phyloP scores from a whole-genome alignment of 129 eudicot species.

The Artemisia argyi region DNA sequence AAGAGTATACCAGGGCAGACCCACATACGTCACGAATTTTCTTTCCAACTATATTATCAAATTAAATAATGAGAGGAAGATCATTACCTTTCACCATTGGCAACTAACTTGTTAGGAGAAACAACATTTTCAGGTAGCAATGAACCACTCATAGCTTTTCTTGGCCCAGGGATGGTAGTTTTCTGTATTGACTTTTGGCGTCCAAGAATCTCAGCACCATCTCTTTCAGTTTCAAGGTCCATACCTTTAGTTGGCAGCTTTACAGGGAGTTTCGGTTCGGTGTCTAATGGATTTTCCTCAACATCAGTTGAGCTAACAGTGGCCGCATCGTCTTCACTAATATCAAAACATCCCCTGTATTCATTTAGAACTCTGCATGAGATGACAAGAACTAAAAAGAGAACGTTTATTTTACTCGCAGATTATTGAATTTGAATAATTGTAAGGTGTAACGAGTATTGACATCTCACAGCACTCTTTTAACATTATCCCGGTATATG shows the following conservation, averaged over 20 bases:
- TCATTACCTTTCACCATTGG: constrained; percentile 62
- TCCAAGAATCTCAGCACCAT: constrained; percentile 30
- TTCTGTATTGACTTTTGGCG: constrained; percentile 41
- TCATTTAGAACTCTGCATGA: constrained; percentile 10
- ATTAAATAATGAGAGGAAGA: not conserved
- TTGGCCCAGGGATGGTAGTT: constrained; percentile 40
- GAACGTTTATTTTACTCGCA: not conserved
- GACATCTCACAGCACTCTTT: too few species aligned
- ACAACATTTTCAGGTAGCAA: constrained; percentile 52
- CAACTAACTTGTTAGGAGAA: constrained; percentile 51
- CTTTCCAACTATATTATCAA: too few species aligned
- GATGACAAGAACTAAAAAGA: constrained; percentile 12
- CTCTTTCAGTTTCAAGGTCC: constrained; percentile 46
- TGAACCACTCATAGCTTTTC: constrained; percentile 56
- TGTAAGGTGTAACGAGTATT: too few species aligned
- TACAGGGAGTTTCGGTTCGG: constrained; percentile 37
- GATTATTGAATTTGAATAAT: not conserved
- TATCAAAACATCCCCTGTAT: constrained; percentile 87
- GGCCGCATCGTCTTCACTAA: constrained; percentile 56
- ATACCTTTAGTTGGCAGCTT: constrained; percentile 37
- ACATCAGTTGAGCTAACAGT: constrained; percentile 47
- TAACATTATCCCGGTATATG: too few species aligned
- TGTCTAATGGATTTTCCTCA: constrained; percentile 39
- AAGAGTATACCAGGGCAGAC: not conserved
- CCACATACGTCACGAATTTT: too few species aligned